Percentiles rank a stretch among this genome's conserved stretches.
Conservation (phyloP, 805 yeast genomes). For the Saccharomyces cerevisiae region DNA sequence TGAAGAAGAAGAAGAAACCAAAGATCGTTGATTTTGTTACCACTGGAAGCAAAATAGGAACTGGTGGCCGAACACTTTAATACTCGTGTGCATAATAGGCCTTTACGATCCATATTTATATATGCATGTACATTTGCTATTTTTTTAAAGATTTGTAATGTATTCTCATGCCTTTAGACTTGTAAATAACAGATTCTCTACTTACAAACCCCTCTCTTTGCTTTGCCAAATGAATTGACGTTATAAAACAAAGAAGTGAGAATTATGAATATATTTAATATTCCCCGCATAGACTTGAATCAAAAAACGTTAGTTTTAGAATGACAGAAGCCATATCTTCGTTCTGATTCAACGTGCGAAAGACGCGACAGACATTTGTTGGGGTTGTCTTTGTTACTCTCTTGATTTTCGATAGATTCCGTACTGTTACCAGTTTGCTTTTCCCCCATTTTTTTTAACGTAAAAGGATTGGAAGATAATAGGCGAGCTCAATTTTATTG, state of each 20-base stretch:
- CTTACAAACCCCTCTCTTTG: conserved; percentile 35
- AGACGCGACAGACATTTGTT: neutral
- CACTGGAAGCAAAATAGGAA: neutral
- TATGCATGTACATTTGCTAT: conserved; percentile 2
- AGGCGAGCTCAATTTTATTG: too few relatives aligned
- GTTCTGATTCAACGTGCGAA: neutral
- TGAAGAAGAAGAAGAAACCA: conserved; percentile 47
- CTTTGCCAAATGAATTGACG: conserved; percentile 2
- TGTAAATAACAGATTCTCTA: conserved; percentile 26
- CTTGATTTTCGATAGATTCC: neutral
- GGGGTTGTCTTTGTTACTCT: neutral
- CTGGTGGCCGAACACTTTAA: neutral
- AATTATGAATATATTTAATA: neutral
- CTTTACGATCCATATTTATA: neutral
- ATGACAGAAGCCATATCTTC: neutral
- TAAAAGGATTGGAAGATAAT: neutral
- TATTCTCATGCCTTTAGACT: conserved; percentile 38
- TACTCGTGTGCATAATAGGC: neutral
- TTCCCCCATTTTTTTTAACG: neutral
- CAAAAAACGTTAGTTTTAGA: neutral
- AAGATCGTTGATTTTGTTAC: neutral
- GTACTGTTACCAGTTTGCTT: neutral
- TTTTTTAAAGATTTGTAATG: conserved; percentile 14
- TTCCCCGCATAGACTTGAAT: neutral
- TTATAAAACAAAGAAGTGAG: conserved; percentile 10